Evolutionary conservation across 2,329 filamentous ascomycete genomes (phyloP), one percentile per base, ranked within the genome.

Genomic region (Mycosphaerella arachidis): DNA sequence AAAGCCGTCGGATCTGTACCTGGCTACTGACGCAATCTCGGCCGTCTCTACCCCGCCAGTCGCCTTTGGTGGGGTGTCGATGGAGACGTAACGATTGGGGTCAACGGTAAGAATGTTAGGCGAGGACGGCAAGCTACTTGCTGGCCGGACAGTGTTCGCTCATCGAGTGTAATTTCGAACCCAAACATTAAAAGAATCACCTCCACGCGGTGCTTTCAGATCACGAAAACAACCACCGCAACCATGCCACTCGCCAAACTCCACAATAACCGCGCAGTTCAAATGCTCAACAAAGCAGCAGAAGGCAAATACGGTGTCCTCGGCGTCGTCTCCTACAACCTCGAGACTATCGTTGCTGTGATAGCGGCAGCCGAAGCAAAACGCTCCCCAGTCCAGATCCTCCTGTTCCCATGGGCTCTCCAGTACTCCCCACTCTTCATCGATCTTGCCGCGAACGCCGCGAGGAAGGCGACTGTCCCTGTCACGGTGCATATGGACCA

Each of bases 341-440:
- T 90, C 60, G 88, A 91, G 76, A 84, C 84, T 52, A 86, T 91
- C 65, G 77, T 90, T 29, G 87, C 86, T 1, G 86, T 84, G 3
- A 84, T 90, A 51, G 82, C 82, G 66, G 88, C 88, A 8, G 88
- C 88, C 61, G 87, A 90, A 75, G 81, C 82, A 29, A 86, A 86
- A 62, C 78, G 78, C 51, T 87, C 86, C 0, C 87, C 88, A 0
- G 81, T 86, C 60, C 89, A 90, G 78, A 84, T 90, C 67, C 84
- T 88, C 29, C 83, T 90, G 66, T 90, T 91, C 74, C 88, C 88
- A 20, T 90, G 88, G 88, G 86, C 87, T 0, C 80, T 90, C 55
- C 77, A 86, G 63, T 90, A 88, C 75, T 85, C 85, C 3, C 81
- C 82, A 57, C 71, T 78, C 18, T 74, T 80, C 57, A 70, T 80